Evolutionary conservation across 192 early-diverging fungal species (phyloP).

Genomic region (Piromyces sp.): DNA sequence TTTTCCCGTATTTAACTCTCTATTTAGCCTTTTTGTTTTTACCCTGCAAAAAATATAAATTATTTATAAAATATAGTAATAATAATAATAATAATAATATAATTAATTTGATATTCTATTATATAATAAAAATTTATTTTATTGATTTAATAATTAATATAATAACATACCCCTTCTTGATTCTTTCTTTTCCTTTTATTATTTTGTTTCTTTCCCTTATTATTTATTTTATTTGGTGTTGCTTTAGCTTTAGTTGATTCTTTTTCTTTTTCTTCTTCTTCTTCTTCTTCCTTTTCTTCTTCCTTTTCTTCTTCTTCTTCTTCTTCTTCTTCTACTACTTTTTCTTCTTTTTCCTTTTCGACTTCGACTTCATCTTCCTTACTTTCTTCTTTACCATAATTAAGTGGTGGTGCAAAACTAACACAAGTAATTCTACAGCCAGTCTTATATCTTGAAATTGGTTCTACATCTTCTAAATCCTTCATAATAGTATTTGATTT

Average conservation of each 20-base stretch:
- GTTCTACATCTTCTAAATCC: not conserved
- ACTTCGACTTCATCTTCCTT: not conserved
- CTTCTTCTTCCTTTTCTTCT: no score
- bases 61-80: no score
- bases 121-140: no score
- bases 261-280: not conserved
- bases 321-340: not conserved
- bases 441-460: not conserved
- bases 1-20: no score
- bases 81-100: no score
- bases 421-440: not conserved
- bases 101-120: no score
- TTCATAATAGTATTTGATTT: not conserved
- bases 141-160: no score
- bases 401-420: not conserved
- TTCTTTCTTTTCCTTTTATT: not conserved
- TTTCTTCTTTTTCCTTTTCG: not conserved
- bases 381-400: not conserved
- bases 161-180: not conserved
- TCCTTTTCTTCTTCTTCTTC: not conserved
- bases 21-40: no score
- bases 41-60: no score
- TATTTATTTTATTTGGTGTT: not conserved
- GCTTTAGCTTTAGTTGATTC: not conserved
- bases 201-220: not conserved